Base-by-base conservation (phyloP, 2,329 filamentous ascomycete species). In the Fusarium beomiforme region DNA sequence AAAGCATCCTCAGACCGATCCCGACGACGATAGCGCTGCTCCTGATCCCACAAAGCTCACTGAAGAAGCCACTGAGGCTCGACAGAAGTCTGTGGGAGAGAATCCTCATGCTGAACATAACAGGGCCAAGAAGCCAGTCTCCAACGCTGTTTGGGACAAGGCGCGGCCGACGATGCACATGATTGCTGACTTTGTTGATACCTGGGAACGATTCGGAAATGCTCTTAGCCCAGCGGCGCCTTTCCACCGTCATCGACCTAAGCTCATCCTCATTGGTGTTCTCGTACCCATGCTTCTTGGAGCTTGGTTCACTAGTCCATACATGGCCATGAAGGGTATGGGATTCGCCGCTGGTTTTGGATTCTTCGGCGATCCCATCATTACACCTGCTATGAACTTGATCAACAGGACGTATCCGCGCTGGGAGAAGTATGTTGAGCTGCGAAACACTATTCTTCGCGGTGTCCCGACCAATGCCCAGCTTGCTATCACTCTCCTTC, bases 401-500 rank as follows among this genome's bases (percentile, higher is more conserved):
- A 80, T 93, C 31, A 91, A 93, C 78, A 82, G 81, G 17, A 85
- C 84, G 10, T 87, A 90, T 72, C 93, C 93, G 2, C 83, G 90
- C 72, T 96, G 93, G 93, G 86, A 93, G 75, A 92, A 91, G 72
- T 83, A 93, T 10, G 83, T 95, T 19, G 90, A 94, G 75, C 81
- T 94, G 14, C 87, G 91, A 51, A 94, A 94, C 73, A 93, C 92
- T 0, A 78, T 96, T 2, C 88, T 97, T 54, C 93, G 92, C 77
- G 93, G 93, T 5, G 90, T 96, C 0, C 94, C 94, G 2, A 97
- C 93, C 3, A 96, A 97, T 77, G 93, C 93, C 6, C 94, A 97
- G 77, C 87, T 97, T 21, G 90, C 93, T 0, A 83, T 97, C 31
- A 97, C 93, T 0, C 85, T 97, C 3, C 88, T 97, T 14, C 91